A percentile compares a stretch with the other conserved stretches of the same genome.
phyloP scores from a whole-genome alignment of 805 yeast genomes.

The Teunomyces panamensis region DNA sequence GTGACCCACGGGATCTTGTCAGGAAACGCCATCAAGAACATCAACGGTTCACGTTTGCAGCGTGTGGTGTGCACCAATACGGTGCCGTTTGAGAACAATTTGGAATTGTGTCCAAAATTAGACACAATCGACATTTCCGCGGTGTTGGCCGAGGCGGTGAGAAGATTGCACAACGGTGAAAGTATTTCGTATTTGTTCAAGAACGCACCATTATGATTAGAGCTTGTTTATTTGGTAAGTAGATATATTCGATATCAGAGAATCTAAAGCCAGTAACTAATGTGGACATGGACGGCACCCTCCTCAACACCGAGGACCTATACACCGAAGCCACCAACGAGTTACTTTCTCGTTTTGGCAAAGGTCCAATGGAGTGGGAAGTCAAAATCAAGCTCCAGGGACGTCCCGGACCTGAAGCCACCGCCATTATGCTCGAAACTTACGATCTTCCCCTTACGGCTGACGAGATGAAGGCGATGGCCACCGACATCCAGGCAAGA shows the following conservation, averaged over 20 bases:
- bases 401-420: conserved; percentile 78
- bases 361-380: conserved; percentile 87
- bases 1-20: conserved; percentile 81
- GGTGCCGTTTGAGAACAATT: conserved; percentile 69
- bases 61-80: conserved; percentile 78
- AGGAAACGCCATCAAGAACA: conserved; percentile 69
- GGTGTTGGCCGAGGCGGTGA: conserved; percentile 75
- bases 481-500: conserved; percentile 51
- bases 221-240: conserved; percentile 73
- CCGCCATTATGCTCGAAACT: conserved; percentile 60
- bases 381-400: conserved; percentile 87
- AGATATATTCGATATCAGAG: not conserved
- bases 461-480: conserved; percentile 56
- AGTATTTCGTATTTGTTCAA: conserved; percentile 77
- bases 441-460: conserved; percentile 64
- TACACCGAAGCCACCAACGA: conserved; percentile 78
- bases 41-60: conserved; percentile 65
- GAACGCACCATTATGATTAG: conserved; percentile 51
- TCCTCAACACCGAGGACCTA: conserved; percentile 87
- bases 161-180: conserved; percentile 86
- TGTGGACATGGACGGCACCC: conserved; percentile 89
- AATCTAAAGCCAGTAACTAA: not conserved
- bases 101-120: conserved; percentile 55
- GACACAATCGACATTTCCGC: conserved; percentile 71
- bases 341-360: conserved; percentile 62